phyloP scores from a whole-genome alignment of 306 rosid genomes.

The Psophocarpus tetragonolobus region DNA sequence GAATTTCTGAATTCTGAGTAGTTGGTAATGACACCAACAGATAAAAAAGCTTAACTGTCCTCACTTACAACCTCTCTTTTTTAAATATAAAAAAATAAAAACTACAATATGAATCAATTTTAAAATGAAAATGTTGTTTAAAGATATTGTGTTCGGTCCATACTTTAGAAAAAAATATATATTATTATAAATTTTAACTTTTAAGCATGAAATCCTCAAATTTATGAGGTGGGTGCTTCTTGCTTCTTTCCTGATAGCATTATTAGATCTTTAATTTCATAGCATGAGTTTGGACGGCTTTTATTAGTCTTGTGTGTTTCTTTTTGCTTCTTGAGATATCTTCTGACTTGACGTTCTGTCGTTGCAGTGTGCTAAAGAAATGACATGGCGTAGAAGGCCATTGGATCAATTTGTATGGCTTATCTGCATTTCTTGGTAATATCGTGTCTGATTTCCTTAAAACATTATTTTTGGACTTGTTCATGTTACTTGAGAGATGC shows the following conservation, averaged over 20 bases:
- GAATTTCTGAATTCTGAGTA: conserved; percentile 1
- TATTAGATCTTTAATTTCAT: neutral
- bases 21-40: conserved; percentile 1
- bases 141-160: neutral
- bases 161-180: neutral
- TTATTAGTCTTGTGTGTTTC: neutral
- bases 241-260: neutral
- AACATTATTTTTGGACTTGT: conserved; percentile 4
- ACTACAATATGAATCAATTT: neutral
- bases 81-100: neutral
- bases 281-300: neutral
- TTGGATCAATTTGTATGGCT: conserved; percentile 23
- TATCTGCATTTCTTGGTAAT: conserved; percentile 34
- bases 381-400: conserved; percentile 42
- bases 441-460: conserved; percentile 21
- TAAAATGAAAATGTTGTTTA: neutral
- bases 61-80: neutral
- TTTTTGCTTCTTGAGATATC: conserved; percentile 11
- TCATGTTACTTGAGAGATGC: conserved; percentile 17
- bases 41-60: neutral
- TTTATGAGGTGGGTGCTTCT: neutral
- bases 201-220: neutral
- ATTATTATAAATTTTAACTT: neutral
- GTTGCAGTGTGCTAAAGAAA: conserved; percentile 88
- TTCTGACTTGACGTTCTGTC: conserved; percentile 23